Conservation (phyloP, 352 stramenopile genomes). For the Globisporangium rhizosaccharum region DNA sequence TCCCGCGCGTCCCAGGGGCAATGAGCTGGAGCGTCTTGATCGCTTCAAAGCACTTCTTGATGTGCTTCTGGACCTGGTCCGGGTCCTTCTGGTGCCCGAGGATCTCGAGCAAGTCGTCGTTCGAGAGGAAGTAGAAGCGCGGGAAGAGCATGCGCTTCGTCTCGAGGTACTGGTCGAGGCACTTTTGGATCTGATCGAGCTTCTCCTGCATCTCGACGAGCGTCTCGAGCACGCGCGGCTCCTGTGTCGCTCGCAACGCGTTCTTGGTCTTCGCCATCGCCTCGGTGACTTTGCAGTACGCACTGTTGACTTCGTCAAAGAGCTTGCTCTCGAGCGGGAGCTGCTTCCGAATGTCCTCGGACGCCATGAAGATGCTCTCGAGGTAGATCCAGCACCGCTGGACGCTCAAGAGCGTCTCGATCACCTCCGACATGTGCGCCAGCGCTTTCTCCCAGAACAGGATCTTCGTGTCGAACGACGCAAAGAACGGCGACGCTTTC, state of each 20-base stretch:
- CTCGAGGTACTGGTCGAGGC: constrained; percentile 83
- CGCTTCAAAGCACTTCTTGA: constrained; percentile 91
- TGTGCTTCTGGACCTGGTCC: constrained; percentile 87
- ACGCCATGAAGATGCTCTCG: constrained; percentile 94
- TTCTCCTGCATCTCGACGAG: constrained; percentile 83
- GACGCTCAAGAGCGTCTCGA: constrained; percentile 86
- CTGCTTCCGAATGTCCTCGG: constrained; percentile 93
- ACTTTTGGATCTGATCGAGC: constrained; percentile 86
- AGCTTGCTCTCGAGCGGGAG: constrained; percentile 80
- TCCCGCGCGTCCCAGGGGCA: constrained; percentile 56
- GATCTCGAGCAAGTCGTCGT: constrained; percentile 85
- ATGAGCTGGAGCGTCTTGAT: constrained; percentile 80
- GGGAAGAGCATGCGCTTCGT: constrained; percentile 87
- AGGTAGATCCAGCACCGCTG: constrained; percentile 95
- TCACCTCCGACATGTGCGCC: constrained; percentile 85
- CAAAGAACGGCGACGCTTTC: constrained; percentile 93
- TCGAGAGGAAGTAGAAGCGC: constrained; percentile 88
- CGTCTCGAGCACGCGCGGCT: constrained; percentile 48
- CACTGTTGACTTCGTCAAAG: constrained; percentile 85
- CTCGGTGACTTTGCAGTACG: constrained; percentile 71
- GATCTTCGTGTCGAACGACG: constrained; percentile 85
- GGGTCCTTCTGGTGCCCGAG: constrained; percentile 84
- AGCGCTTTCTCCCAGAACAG: constrained; percentile 86
- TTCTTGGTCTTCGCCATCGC: constrained; percentile 78
- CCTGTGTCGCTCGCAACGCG: constrained; percentile 61